Evolutionary conservation across 1,139 yeast species (phyloP), one percentile per base, ranked within the genome.

Genomic region (Starmera stellimalicola): DNA sequence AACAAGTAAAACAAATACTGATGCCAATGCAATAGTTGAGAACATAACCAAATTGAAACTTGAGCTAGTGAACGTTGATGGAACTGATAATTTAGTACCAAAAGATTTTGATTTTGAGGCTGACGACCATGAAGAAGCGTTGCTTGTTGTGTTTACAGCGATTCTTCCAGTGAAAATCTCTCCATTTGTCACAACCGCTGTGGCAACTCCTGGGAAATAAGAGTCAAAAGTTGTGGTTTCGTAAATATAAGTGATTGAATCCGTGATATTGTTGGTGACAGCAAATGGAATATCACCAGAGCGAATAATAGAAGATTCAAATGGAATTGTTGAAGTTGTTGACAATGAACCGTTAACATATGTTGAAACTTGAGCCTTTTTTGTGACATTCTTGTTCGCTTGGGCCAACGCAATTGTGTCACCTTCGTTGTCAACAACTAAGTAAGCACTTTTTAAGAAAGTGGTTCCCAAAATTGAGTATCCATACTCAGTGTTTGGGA

Each of bases 391-490:
- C 17, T 45, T 42, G 27, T 55, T 49, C 9, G 70, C 60, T 37
- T 64, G 64, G 2, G 73, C 83, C 32, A 83, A 36, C 0, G 81
- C 94, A 8, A 83, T 57, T 22, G 60, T 60, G 24, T 60, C 54
- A 18, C 74, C 74, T 16, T 70, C 84, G 41, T 73, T 67, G 53
- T 83, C 93, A 30, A 81, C 75, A 0, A 79, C 91, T 31, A 80
- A 43, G 51, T 76, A 82, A 18, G 71, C 58, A 32, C 66, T 62
- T 34, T 64, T 61, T 35, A 83, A 45, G 43, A 82, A 74, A 2
- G 83, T 65, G 8, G 73, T 57, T 1, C 94, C 94, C 26, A 84
- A 55, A 1, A 74, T 49, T 16, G 70, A 64, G 50, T 62, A 77
- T 2, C 88, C 87, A 3, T 60, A 43, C 12, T 44, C 40, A 5